Conservation (phyloP, 495 filamentous ascomycete genomes). For the Tuber umbilicatum region DNA sequence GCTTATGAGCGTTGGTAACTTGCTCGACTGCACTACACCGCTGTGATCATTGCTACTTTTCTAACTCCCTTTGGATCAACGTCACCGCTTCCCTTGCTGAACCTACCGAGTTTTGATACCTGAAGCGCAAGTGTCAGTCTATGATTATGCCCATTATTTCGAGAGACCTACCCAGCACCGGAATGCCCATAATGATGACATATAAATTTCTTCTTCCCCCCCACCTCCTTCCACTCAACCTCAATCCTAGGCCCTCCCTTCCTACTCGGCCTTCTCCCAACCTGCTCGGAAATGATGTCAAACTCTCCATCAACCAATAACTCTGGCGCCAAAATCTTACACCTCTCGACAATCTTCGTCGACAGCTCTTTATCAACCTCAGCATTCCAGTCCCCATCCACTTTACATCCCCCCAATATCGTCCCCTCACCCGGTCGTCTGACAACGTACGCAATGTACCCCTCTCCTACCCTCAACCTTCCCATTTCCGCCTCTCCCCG, state of each 20-base stretch:
- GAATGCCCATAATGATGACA: slow-evolving; percentile 40
- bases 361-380: slow-evolving; percentile 29
- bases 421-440: slow-evolving; percentile 33
- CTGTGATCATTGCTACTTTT: slow-evolving; percentile 7
- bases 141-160: background rate
- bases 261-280: slow-evolving; percentile 35
- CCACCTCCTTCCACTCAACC: slow-evolving; percentile 27
- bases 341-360: slow-evolving; percentile 26
- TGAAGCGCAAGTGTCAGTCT: slow-evolving; percentile 6
- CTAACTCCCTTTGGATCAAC: slow-evolving; percentile 24
- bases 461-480: slow-evolving; percentile 26
- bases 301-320: slow-evolving; percentile 36
- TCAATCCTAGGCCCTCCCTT: slow-evolving; percentile 33
- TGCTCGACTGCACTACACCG: background rate
- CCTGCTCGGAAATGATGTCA: slow-evolving; percentile 32
- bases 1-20: background rate
- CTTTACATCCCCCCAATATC: slow-evolving; percentile 39
- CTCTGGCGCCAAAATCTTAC: slow-evolving; percentile 38
- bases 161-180: slow-evolving; percentile 29
- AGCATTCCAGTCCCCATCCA: slow-evolving; percentile 35
- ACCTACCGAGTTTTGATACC: slow-evolving; percentile 38
- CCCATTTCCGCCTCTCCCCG: slow-evolving; percentile 24
- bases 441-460: slow-evolving; percentile 36
- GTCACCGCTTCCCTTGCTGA: slow-evolving; percentile 30
- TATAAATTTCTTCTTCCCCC: slow-evolving; percentile 24